A percentile compares a stretch with the other conserved stretches of the same genome.
phyloP scores from a whole-genome alignment of 306 rosid genomes.

The Pterocarpus santalinus region DNA sequence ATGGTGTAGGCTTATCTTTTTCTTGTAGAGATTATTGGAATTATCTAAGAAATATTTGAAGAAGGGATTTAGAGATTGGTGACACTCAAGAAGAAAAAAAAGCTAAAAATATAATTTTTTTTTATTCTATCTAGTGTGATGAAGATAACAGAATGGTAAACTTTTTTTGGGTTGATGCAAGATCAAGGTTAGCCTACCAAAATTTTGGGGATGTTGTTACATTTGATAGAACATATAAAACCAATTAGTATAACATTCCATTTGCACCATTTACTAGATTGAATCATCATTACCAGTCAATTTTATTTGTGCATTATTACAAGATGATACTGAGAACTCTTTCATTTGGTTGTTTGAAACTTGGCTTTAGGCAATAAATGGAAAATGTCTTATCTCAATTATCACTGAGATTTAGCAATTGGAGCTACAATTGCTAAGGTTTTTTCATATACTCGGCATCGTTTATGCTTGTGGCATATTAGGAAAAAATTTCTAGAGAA shows the following conservation, averaged over 20 bases:
- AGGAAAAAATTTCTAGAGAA: neutral
- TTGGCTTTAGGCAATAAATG: too few species aligned
- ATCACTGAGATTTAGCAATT: neutral
- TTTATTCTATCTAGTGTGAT: neutral
- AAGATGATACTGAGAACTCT: too few species aligned
- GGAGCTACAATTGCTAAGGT: neutral
- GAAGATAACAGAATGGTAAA: too few species aligned
- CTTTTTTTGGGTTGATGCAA: too few species aligned
- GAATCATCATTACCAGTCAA: neutral
- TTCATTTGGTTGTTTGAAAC: too few species aligned
- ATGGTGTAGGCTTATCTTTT: neutral
- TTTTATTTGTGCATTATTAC: neutral
- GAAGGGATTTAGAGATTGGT: too few species aligned
- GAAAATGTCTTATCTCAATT: neutral
- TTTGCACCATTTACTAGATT: neutral
- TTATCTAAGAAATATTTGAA: neutral
- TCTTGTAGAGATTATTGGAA: conserved; percentile 8
- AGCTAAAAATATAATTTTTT: neutral
- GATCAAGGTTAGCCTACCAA: neutral
- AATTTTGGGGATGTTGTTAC: neutral
- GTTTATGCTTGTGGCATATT: neutral
- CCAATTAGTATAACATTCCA: neutral
- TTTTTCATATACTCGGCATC: neutral
- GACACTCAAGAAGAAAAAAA: neutral
- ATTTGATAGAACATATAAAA: neutral